Base-by-base conservation (phyloP, 106 monocot species). In the Platanthera guangdongensis region DNA sequence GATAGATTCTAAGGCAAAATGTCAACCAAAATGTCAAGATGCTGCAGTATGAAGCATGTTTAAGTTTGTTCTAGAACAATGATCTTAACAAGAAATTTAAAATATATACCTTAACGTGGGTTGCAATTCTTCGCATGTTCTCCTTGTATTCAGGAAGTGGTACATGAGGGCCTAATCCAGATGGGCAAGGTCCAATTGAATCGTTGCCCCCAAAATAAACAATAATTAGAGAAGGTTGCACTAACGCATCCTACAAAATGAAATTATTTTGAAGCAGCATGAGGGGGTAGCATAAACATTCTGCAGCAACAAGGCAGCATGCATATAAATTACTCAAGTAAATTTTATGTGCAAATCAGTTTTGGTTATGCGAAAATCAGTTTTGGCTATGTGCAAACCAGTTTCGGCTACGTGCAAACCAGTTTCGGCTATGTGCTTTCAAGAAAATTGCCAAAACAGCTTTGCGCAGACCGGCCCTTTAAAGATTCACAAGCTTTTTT, bases 171-270 rank as follows among this genome's bases (percentile, higher is more conserved):
- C 95, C 92, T 47, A 90, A 75, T 67, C 92, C 92, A 14, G 90
- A 95, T n/a, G 87, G 77, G 49, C 90, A 84, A 84, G 92, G 62
- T 55, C 84, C 89, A 78, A 92, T 83, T 6, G 92, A 92, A 80
- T 95, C 95, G 70, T 92, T 92, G 46, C 95, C 95, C 46, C 95
- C 95, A 70, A 95, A 95, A 84, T 95, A 95, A 21, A 92, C 89
- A 70, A 95, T 78, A 16, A 94, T 84, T 18, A 94, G 82, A 75
- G 91, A 89, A 77, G 94, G 94, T 78, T 91, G 88, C 9, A 88
- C 80, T 3, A 77, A 3, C 71, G 86, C 83, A 83, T 94, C 88
- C 94, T 94, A 64, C 50, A 62, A 74, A 74, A 76, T 3, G 64
- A 16, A 53, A 48, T 21, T 57, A 46, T 69, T 6, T 47, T 14